phyloP scores from a whole-genome alignment of 495 filamentous ascomycete species.

The Hypoxylon rickii region DNA sequence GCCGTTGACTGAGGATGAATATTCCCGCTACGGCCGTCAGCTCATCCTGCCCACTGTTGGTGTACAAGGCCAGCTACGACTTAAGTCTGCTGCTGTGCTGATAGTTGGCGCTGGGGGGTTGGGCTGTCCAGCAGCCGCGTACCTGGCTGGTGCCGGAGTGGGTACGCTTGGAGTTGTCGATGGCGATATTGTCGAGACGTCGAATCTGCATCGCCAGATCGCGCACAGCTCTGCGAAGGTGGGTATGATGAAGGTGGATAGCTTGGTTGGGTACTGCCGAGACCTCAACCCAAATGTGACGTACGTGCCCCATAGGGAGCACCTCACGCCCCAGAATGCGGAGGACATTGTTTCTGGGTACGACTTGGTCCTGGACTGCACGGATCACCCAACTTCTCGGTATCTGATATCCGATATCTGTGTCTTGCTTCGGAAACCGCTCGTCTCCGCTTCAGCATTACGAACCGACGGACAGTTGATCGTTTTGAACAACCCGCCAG shows the following conservation, averaged over 20 bases:
- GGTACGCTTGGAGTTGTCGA: constrained; percentile 85
- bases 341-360: constrained; percentile 66
- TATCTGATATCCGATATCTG: constrained; percentile 93
- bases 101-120: constrained; percentile 92
- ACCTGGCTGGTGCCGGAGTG: constrained; percentile 85
- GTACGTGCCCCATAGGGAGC: constrained; percentile 63
- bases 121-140: constrained; percentile 88
- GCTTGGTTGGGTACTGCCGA: constrained; percentile 68
- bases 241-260: constrained; percentile 81
- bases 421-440: constrained; percentile 74
- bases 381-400: constrained; percentile 86
- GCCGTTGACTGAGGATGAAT: constrained; percentile 70
- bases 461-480: constrained; percentile 88
- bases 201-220: constrained; percentile 93
- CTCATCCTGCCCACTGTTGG: constrained; percentile 89
- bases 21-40: constrained; percentile 86
- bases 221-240: constrained; percentile 72
- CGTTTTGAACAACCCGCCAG: constrained; percentile 72
- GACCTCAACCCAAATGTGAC: constrained; percentile 70
- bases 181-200: constrained; percentile 82
- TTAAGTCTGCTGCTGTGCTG: constrained; percentile 72
- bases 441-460: constrained; percentile 87
- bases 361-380: constrained; percentile 91
- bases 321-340: constrained; percentile 68
- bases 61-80: constrained; percentile 76